These are phyloP conservation scores for Eruca vesicaria DNA, from an alignment of 441 rosid species.

Conservation along the genomic window DNA sequence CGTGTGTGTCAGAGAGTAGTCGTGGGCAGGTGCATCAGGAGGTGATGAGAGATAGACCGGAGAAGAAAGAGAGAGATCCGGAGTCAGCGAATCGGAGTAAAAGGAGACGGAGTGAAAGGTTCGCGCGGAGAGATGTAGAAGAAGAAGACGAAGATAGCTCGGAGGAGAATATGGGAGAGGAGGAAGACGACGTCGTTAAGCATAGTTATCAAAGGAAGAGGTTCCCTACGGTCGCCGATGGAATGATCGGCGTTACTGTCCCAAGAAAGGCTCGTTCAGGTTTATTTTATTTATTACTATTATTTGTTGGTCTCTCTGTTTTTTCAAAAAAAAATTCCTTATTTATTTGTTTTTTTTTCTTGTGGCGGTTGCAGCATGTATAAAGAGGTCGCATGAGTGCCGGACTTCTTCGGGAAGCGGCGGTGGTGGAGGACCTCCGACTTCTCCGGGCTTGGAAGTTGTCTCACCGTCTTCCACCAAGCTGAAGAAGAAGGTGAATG, in stretches of 20 bases:
- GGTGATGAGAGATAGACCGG: slow-evolving; percentile 61
- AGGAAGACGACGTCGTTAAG: slow-evolving; percentile 37
- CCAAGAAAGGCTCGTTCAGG: slow-evolving; percentile 99
- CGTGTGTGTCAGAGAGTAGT: slow-evolving; percentile 44
- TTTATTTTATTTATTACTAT: slow-evolving; percentile 8
- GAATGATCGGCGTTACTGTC: slow-evolving; percentile 92
- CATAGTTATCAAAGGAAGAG: slow-evolving; percentile 46
- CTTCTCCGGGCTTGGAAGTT: slow-evolving; percentile 74
- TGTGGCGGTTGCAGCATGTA: slow-evolving; percentile 47
- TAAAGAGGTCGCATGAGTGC: slow-evolving; percentile 85
- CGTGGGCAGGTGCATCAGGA: slow-evolving; percentile 57
- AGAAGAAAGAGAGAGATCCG: slow-evolving; percentile 58
- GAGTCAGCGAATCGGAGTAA: slow-evolving; percentile 65
- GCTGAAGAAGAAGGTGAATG: slow-evolving; percentile 80
- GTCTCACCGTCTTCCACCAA: slow-evolving; percentile 73
- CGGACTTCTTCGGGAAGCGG: slow-evolving; percentile 64
- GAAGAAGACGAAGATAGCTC: slow-evolving; percentile 69
- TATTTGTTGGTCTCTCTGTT: neutral
- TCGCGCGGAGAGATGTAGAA: slow-evolving; percentile 42
- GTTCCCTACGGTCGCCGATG: slow-evolving; percentile 65
- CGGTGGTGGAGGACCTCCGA: slow-evolving; percentile 57
- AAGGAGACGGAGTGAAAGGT: slow-evolving; percentile 73
- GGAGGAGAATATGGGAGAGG: slow-evolving; percentile 60
- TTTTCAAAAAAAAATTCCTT: neutral
- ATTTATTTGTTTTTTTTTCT: neutral